phyloP scores from a whole-genome alignment of 2,329 filamentous ascomycete genomes.

The Botryotinia calthae region DNA sequence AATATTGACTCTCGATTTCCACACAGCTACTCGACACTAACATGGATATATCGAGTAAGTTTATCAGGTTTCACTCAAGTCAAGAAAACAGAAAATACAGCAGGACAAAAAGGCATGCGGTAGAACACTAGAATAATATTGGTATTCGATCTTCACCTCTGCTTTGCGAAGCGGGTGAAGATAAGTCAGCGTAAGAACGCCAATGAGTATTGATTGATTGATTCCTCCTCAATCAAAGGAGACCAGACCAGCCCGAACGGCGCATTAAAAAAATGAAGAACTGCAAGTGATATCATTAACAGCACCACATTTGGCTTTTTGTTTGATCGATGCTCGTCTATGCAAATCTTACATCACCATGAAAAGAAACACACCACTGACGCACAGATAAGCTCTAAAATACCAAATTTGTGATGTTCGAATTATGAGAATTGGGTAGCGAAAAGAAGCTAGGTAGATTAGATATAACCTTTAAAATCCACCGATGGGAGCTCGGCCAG shows the following conservation, averaged over 20 bases:
- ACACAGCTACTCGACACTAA: not conserved
- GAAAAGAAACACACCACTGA: not conserved
- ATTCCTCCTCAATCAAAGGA: constrained; percentile 10
- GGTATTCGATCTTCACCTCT: constrained; percentile 11
- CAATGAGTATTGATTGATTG: constrained; percentile 10
- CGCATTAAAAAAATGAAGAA: constrained; percentile 6
- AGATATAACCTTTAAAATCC: constrained; percentile 10
- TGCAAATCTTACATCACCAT: constrained; percentile 11
- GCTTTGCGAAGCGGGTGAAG: not conserved
- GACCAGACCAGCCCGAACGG: not conserved
- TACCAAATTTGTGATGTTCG: not conserved
- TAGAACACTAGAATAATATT: constrained; percentile 2
- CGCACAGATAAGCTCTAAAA: not conserved
- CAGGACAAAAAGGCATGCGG: not conserved
- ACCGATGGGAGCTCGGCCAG: constrained; percentile 14
- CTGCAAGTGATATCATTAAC: constrained; percentile 4
- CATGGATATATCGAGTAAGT: not conserved
- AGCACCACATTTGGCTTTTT: not conserved
- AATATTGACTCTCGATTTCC: not conserved
- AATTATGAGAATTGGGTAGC: constrained; percentile 11
- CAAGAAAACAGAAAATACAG: not conserved
- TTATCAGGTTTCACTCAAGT: not conserved
- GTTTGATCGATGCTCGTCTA: not conserved
- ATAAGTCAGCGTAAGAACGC: constrained; percentile 13
- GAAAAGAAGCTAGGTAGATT: constrained; percentile 16